Percentiles rank a stretch among this genome's conserved stretches.
Conservation (phyloP, 1,139 yeast genomes). For the Kluyveromyces sp. region DNA sequence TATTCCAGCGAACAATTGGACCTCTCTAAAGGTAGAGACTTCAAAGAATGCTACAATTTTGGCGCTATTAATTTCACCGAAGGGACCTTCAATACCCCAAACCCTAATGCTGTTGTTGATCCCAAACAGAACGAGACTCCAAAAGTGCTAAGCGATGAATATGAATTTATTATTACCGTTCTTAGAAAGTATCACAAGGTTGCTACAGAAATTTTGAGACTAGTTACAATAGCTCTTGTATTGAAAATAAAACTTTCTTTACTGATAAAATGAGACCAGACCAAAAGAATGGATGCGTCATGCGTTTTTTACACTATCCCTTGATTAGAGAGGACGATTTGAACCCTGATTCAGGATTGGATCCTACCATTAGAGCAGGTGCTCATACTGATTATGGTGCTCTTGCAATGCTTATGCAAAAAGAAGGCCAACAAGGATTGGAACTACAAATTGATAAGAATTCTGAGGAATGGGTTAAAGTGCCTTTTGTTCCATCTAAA, state of each 20-base stretch:
- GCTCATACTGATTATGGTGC: constrained; percentile 84
- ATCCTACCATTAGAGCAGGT: constrained; percentile 55
- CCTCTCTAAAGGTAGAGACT: constrained; percentile 40
- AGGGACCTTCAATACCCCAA: constrained; percentile 27
- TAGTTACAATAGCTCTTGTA: constrained; percentile 54
- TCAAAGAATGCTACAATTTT: constrained; percentile 31
- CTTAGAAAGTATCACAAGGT: constrained; percentile 36
- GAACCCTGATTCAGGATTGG: constrained; percentile 26
- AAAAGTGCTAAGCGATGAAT: constrained; percentile 35
- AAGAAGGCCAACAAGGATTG: constrained; percentile 63
- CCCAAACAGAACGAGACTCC: constrained; percentile 31
- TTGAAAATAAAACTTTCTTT: constrained; percentile 58
- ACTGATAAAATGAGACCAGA: constrained; percentile 45
- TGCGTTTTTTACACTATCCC: constrained; percentile 66
- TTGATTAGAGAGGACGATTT: constrained; percentile 39
- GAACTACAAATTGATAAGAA: constrained; percentile 48
- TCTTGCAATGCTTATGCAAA: constrained; percentile 62
- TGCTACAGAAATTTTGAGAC: constrained; percentile 33
- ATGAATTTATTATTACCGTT: constrained; percentile 31
- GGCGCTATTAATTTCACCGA: constrained; percentile 23
- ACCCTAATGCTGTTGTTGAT: neutral
- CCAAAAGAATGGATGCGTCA: constrained; percentile 49
- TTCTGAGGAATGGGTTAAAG: constrained; percentile 49
- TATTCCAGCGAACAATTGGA: constrained; percentile 55
- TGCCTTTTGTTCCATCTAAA: constrained; percentile 42